Conservation (phyloP, 2,329 filamentous ascomycete species). For the Penicillium sp. region DNA sequence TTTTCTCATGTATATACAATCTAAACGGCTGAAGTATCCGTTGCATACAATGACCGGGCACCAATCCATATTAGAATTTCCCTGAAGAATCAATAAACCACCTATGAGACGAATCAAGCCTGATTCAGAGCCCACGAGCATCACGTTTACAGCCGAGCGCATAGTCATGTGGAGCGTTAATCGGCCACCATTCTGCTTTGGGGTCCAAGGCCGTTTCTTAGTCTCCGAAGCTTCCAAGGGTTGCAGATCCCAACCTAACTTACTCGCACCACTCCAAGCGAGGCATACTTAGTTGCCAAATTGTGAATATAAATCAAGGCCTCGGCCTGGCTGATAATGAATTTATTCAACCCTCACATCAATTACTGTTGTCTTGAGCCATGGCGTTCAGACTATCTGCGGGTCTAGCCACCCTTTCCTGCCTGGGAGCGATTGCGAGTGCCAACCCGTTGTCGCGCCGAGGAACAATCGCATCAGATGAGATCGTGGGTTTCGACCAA, state of each 20-base stretch:
- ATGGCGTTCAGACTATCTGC: neutral
- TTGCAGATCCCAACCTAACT: conserved; percentile 3
- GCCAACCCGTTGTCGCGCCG: conserved; percentile 24
- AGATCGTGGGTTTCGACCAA: conserved; percentile 55
- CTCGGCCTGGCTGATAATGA: neutral
- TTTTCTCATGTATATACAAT: neutral
- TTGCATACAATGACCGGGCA: neutral
- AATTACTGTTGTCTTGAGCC: neutral
- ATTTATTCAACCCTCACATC: neutral
- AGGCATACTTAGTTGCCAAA: neutral
- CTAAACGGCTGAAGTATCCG: neutral
- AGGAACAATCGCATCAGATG: conserved; percentile 46
- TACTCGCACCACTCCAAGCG: neutral
- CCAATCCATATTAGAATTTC: neutral
- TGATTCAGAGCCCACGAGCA: conserved; percentile 7
- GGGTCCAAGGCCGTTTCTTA: conserved; percentile 6
- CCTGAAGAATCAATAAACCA: neutral
- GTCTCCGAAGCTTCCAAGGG: neutral
- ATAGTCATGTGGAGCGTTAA: neutral
- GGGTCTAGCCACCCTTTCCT: neutral
- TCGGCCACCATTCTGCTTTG: conserved; percentile 6
- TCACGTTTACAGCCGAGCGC: neutral
- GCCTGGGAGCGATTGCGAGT: neutral
- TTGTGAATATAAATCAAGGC: neutral
- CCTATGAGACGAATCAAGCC: conserved; percentile 4